A percentile compares a stretch with the other conserved stretches of the same genome.
Conservation (phyloP, 192 early-diverging fungal species). For the Neocallimastix lanati region DNA sequence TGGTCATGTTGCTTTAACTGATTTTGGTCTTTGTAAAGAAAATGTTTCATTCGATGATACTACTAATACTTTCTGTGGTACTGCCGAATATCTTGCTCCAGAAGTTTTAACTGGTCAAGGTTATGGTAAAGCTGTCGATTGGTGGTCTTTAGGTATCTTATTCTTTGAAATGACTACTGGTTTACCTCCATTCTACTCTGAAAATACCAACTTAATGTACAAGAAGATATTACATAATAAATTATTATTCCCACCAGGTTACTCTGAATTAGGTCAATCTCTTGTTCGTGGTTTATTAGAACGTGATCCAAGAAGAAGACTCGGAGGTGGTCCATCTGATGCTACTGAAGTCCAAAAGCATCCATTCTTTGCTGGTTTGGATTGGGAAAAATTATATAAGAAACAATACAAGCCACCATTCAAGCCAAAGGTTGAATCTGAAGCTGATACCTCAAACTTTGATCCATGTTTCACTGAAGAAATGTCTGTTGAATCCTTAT, state of each 20-base stretch:
- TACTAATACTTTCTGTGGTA: conserved; percentile 64
- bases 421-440: conserved; percentile 72
- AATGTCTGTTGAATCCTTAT: conserved; percentile 71
- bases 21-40: conserved; percentile 63
- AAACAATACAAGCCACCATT: conserved; percentile 85
- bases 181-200: conserved; percentile 37
- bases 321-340: too few species aligned
- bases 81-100: conserved; percentile 74
- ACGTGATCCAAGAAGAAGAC: neutral
- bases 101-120: conserved; percentile 52
- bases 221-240: conserved; percentile 34
- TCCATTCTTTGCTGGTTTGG: conserved; percentile 56
- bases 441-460: conserved; percentile 91
- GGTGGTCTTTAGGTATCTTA: conserved; percentile 68
- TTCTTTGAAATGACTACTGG: conserved; percentile 48
- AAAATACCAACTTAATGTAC: conserved; percentile 36
- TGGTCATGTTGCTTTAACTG: conserved; percentile 53
- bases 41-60: conserved; percentile 20
- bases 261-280: conserved; percentile 45
- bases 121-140: conserved; percentile 56
- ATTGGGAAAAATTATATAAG: conserved; percentile 69
- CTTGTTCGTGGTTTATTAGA: neutral
- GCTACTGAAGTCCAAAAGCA: neutral
- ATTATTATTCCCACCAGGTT: conserved; percentile 5
- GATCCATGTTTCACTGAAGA: conserved; percentile 92